These are phyloP conservation scores for Rhynchosporium agropyri DNA, from an alignment of 2,329 filamentous ascomycete species.

Conservation along the genomic window DNA sequence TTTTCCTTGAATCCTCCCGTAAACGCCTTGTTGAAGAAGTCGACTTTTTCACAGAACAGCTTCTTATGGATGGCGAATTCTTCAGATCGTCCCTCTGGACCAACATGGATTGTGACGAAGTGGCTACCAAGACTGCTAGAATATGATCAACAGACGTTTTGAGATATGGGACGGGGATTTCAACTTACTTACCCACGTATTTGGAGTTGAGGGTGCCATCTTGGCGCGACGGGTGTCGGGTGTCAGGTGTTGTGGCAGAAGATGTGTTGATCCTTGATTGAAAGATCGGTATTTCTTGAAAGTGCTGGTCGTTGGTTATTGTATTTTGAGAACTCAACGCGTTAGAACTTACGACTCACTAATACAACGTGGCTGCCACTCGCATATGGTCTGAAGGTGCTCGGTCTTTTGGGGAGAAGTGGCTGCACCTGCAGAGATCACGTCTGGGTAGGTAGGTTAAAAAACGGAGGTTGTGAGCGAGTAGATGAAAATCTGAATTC, in stretches of 20 bases:
- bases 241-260: not conserved
- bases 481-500: no score
- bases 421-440: no score
- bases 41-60: constrained; percentile 25
- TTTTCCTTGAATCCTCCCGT: constrained; percentile 24
- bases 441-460: no score
- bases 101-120: constrained; percentile 33
- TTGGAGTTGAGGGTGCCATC: not conserved
- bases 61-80: constrained; percentile 35
- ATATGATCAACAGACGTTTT: not conserved
- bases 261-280: not conserved
- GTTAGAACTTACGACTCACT: no score
- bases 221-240: not conserved
- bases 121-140: constrained; percentile 19
- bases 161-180: not conserved
- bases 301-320: no score
- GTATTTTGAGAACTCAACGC: no score
- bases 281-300: not conserved
- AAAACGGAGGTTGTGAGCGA: no score
- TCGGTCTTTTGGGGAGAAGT: no score
- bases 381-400: no score
- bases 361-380: no score
- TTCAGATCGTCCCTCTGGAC: constrained; percentile 20
- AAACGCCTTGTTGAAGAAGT: constrained; percentile 24
- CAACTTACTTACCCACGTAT: constrained; percentile 1